phyloP scores from a whole-genome alignment of 805 yeast species.

The Starmerella tilneyi region DNA sequence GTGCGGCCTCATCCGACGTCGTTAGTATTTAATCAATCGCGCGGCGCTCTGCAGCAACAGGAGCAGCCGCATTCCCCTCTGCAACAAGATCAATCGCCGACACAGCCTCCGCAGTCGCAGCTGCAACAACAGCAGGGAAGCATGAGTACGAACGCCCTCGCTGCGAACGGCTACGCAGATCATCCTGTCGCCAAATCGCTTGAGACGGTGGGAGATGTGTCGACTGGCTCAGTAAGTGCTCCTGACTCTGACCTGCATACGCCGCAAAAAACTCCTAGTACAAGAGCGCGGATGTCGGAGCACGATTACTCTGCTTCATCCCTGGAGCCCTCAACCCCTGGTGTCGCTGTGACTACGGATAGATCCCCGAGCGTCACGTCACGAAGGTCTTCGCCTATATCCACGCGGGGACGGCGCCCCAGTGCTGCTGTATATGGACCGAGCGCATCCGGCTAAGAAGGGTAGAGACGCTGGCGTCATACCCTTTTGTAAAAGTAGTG shows the following conservation, averaged over 20 bases:
- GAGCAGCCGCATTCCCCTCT: neutral
- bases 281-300: neutral
- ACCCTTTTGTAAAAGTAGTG: constrained; percentile 2
- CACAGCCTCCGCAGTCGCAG: neutral
- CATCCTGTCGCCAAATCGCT: too few relatives aligned
- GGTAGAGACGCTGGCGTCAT: constrained; percentile 5
- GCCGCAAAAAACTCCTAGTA: neutral
- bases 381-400: constrained; percentile 3
- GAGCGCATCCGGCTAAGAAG: neutral
- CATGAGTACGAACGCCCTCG: too few relatives aligned
- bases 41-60: neutral
- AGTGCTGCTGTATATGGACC: constrained; percentile 13
- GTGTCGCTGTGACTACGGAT: neutral
- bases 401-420: constrained; percentile 10
- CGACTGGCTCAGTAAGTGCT: too few relatives aligned
- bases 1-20: too few relatives aligned
- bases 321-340: neutral
- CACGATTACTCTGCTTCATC: neutral
- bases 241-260: too few relatives aligned
- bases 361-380: constrained; percentile 1
- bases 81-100: neutral
- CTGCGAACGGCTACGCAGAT: too few relatives aligned
- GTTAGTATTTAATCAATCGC: neutral
- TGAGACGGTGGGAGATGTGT: too few relatives aligned
- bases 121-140: neutral